Evolutionary conservation across 1,284 basidiomycete genomes (phyloP).

Genomic region (Puccinia polysora): DNA sequence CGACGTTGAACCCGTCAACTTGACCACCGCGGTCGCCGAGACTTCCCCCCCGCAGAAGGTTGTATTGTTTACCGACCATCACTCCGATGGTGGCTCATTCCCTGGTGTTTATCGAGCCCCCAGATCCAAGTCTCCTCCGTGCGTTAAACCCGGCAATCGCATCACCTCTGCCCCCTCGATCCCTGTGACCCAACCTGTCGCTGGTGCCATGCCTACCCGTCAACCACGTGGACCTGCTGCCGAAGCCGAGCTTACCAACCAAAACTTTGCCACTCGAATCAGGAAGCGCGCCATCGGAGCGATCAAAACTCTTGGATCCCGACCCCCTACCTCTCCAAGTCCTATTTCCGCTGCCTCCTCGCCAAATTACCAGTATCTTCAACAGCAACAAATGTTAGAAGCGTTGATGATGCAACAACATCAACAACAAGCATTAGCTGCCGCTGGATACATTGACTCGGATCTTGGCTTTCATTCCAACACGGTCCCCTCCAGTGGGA

Average conservation of each 20-base stretch:
- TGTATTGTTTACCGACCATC: background rate
- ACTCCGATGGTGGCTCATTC: background rate
- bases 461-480: constrained; percentile 5
- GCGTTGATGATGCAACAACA: constrained; percentile 28
- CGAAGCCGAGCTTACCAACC: constrained; percentile 42
- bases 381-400: constrained; percentile 35
- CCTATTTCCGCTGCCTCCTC: background rate
- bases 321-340: background rate
- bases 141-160: too few species aligned
- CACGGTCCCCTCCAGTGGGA: constrained; percentile 12
- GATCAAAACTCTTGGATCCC: constrained; percentile 30
- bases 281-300: constrained; percentile 36
- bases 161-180: background rate
- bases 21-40: background rate
- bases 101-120: constrained; percentile 19
- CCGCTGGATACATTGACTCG: constrained; percentile 14
- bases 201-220: constrained; percentile 33
- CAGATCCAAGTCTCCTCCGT: constrained; percentile 27
- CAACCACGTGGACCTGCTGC: constrained; percentile 40
- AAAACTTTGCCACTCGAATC: constrained; percentile 41
- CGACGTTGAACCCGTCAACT: background rate
- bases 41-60: background rate
- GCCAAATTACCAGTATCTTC: constrained; percentile 3
- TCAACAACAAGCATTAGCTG: constrained; percentile 23
- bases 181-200: constrained; percentile 1